Evolutionary conservation across 2,329 filamentous ascomycete genomes (phyloP).

Genomic region (Exutisphaerella laricina): DNA sequence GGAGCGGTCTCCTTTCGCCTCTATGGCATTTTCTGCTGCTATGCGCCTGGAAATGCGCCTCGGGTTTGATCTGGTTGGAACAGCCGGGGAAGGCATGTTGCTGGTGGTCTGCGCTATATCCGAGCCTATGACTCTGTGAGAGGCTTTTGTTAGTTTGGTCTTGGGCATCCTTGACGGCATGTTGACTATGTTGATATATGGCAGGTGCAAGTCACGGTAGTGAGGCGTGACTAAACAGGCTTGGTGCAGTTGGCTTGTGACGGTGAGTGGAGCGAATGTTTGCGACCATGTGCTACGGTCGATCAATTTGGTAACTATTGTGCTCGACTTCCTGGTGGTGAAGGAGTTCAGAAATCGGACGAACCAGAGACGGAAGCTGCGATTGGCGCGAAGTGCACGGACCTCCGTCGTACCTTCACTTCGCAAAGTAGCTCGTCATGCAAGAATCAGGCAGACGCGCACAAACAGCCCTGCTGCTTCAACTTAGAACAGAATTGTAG

Average conservation of each 20-base stretch:
- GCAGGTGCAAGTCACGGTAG: background rate
- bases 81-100: constrained; percentile 3
- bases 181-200: background rate
- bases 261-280: background rate
- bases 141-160: background rate
- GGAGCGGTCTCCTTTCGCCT: constrained; percentile 14
- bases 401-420: no score
- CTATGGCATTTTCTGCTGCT: constrained; percentile 12
- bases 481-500: no score
- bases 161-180: background rate
- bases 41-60: constrained; percentile 9
- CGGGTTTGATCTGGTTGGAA: background rate
- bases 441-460: no score
- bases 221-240: background rate
- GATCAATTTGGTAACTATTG: no score
- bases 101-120: no score
- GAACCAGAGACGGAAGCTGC: no score
- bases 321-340: no score
- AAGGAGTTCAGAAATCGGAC: no score
- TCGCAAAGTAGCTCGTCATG: no score
- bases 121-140: background rate
- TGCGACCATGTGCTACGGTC: no score
- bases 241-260: background rate
- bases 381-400: no score
- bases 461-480: no score